A percentile compares a stretch with the other conserved stretches of the same genome.
phyloP scores from a whole-genome alignment of 805 yeast genomes.

The Pichia phayaonensis region DNA sequence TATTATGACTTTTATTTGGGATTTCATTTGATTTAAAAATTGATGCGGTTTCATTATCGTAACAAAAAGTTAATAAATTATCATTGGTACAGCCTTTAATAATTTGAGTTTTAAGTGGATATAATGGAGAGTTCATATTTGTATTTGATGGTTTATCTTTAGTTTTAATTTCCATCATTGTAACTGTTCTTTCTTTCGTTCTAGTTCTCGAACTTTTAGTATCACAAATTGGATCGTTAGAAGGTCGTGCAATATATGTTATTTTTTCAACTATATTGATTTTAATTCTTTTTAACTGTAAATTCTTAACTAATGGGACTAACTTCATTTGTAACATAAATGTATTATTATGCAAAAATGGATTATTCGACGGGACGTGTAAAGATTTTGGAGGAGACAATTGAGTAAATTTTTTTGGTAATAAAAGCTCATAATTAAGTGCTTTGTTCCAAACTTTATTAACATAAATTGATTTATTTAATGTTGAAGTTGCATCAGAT shows the following conservation, averaged over 20 bases:
- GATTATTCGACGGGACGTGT: conserved; percentile 1
- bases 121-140: background rate
- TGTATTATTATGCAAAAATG: conserved; percentile 10
- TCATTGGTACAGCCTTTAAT: conserved; percentile 49
- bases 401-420: conserved; percentile 63
- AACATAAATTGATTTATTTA: conserved; percentile 70
- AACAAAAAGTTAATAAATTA: conserved; percentile 53
- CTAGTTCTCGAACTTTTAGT: conserved; percentile 23
- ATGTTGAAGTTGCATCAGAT: conserved; percentile 45
- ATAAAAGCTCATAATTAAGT: conserved; percentile 60
- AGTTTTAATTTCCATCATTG: conserved; percentile 59
- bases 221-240: background rate
- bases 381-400: conserved; percentile 37
- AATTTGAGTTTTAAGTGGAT: conserved; percentile 48
- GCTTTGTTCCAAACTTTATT: conserved; percentile 70
- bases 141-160: conserved; percentile 32
- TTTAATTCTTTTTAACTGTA: conserved; percentile 54
- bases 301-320: conserved; percentile 56
- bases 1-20: background rate
- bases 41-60: conserved; percentile 26
- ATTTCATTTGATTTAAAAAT: background rate
- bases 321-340: conserved; percentile 54
- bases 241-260: conserved; percentile 43
- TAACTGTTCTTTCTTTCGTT: conserved; percentile 44
- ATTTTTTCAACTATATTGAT: conserved; percentile 61